Conservation (phyloP, 768 basidiomycete genomes). For the Filobasidium floriforme region DNA sequence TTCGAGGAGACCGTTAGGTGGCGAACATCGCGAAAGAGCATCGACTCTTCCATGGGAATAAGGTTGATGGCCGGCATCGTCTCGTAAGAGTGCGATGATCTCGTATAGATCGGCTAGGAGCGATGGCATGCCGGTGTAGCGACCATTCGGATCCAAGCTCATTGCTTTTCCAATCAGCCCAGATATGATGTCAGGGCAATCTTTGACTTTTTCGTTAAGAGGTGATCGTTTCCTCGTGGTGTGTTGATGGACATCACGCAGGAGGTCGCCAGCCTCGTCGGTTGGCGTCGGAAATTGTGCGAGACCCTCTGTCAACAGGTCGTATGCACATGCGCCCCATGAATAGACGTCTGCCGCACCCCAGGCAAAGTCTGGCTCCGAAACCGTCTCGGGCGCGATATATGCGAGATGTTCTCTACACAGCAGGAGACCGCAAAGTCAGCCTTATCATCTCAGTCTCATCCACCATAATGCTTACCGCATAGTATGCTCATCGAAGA, state of each 20-base stretch:
- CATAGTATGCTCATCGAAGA: slow-evolving; percentile 12
- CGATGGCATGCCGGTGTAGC: slow-evolving; percentile 31
- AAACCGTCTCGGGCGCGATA: slow-evolving; percentile 31
- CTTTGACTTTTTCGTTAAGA: slow-evolving; percentile 12
- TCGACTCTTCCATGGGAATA: slow-evolving; percentile 18
- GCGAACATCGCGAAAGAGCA: slow-evolving; percentile 10
- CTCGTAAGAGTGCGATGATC: slow-evolving; percentile 24
- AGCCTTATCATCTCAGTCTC: background rate
- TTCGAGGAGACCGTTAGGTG: slow-evolving; percentile 7
- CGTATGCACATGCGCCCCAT: slow-evolving; percentile 35
- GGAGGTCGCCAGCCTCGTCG: slow-evolving; percentile 24
- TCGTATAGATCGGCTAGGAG: slow-evolving; percentile 33
- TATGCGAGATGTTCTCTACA: slow-evolving; percentile 24
- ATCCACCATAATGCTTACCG: background rate
- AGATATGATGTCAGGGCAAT: slow-evolving; percentile 25
- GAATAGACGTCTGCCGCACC: slow-evolving; percentile 30
- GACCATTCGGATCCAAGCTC: slow-evolving; percentile 27
- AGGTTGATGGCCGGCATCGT: slow-evolving; percentile 14
- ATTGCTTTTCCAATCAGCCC: slow-evolving; percentile 35
- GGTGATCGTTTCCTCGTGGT: slow-evolving; percentile 14
- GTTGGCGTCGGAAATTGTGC: slow-evolving; percentile 8
- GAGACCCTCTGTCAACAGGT: slow-evolving; percentile 31
- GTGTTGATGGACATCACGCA: slow-evolving; percentile 34
- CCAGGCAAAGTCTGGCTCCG: slow-evolving; percentile 15
- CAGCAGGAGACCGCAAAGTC: background rate